Evolutionary conservation across 2,329 filamentous ascomycete species (phyloP).

Genomic region (Pseudocercospora cruenta): DNA sequence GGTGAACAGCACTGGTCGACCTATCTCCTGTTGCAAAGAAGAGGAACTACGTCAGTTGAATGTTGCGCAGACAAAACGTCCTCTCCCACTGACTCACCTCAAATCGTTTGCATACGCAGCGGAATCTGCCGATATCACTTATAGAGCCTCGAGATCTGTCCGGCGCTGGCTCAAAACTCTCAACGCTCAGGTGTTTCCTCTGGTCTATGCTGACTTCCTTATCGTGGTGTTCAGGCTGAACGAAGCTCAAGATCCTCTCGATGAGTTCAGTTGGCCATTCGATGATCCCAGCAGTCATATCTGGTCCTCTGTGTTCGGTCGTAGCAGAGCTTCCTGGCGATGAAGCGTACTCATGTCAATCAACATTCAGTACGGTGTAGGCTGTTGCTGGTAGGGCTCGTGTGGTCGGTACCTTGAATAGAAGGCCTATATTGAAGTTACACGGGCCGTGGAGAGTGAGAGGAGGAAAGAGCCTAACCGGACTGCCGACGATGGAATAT

Average conservation of each 20-base stretch:
- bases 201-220: conserved; percentile 55
- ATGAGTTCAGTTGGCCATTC: conserved; percentile 51
- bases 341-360: conserved; percentile 4
- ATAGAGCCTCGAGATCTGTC: conserved; percentile 48
- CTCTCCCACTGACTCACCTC: conserved; percentile 30
- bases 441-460: background rate
- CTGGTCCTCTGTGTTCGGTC: background rate
- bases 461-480: background rate
- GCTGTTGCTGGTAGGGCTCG: background rate
- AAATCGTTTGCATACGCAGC: conserved; percentile 55
- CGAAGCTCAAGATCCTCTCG: conserved; percentile 55
- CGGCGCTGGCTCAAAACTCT: conserved; percentile 53
- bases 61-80: background rate
- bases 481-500: conserved; percentile 13
- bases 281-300: conserved; percentile 7
- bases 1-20: conserved; percentile 56
- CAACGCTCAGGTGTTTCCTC: conserved; percentile 55
- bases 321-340: background rate
- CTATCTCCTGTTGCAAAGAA: conserved; percentile 42
- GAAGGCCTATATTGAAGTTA: background rate
- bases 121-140: conserved; percentile 51
- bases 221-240: conserved; percentile 54
- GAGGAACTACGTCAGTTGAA: background rate
- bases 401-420: background rate
- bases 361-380: background rate